Evolutionary conservation across 176 grass and related monocot genomes (phyloP).

Genomic region (Coix lacrymajobi): DNA sequence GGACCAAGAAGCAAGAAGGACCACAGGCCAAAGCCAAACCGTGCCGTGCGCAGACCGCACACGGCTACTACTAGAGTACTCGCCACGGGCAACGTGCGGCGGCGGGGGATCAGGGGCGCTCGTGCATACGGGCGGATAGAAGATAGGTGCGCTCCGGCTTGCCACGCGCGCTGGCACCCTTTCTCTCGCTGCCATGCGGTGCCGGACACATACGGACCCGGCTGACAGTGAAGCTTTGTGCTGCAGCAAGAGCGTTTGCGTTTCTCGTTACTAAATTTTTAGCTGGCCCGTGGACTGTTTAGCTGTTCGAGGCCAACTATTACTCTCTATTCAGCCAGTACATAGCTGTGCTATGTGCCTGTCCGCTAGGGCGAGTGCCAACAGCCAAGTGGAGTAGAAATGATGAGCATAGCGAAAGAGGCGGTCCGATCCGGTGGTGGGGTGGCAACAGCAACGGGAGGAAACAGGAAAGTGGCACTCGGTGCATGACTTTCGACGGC

Average conservation of each 20-base stretch:
- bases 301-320: background rate
- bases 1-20: background rate
- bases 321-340: too few species aligned
- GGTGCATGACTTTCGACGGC: background rate
- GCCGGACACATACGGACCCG: background rate
- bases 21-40: too few species aligned
- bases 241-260: background rate
- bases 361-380: background rate
- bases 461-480: background rate
- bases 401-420: background rate
- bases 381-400: background rate
- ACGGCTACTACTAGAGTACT: too few species aligned
- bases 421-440: background rate
- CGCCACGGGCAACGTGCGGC: background rate
- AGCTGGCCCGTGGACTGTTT: background rate
- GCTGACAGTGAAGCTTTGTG: background rate
- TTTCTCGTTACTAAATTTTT: background rate
- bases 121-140: background rate
- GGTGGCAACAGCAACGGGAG: background rate
- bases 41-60: background rate
- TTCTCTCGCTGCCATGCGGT: background rate
- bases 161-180: background rate
- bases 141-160: background rate
- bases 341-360: background rate
- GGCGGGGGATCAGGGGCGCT: background rate